Evolutionary conservation across 2,329 filamentous ascomycete species (phyloP), one percentile per base, ranked within the genome.

Genomic region (Monosporascus sp.): DNA sequence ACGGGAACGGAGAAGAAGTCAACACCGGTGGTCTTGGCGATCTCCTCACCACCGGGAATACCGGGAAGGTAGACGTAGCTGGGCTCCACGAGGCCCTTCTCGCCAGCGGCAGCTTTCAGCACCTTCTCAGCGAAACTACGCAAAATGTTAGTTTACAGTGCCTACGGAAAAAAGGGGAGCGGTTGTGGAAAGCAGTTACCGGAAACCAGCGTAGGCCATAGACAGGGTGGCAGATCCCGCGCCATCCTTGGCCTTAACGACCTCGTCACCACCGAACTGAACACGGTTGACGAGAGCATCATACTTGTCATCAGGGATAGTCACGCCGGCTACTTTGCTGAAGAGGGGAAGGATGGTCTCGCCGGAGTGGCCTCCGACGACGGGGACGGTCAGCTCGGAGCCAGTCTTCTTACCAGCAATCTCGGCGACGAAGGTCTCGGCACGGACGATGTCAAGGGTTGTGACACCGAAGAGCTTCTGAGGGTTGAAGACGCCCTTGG

Each of bases 381-480:
- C 94, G 62, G 93, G 92, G 60, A 99, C 88, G 62, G 79, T 89
- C 62, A 91, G 82, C 72, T 92, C 88, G 66, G 87, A 82, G 55
- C 92, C 90, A 72, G 93, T 85, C 70, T 86, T 83, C 76, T 89
- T 85, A 75, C 92, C 91, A 57, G 82, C 82, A 67, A 95, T 87
- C 68, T 90, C 85, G 65, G 90, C 88, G 56, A 96, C 89, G 71
- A 99, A 99, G 61, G 92, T 97, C 82, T 97, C 91, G 63, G 94
- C 91, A 71, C 94, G 93, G 70, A 99, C 94, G 66, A 99, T 92
- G 74, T 99, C 94, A 65, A 99, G 88, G 48, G 94, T 97, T 69
- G 94, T 99, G 70, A 99, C 94, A 82, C 94, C 94, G 70, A 99
- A 99, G 59, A 99, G 87, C 72, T 88, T 91, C 83, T 94, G 88